Base-by-base conservation (phyloP, 306 rosid species). In the Lagenaria siceraria region DNA sequence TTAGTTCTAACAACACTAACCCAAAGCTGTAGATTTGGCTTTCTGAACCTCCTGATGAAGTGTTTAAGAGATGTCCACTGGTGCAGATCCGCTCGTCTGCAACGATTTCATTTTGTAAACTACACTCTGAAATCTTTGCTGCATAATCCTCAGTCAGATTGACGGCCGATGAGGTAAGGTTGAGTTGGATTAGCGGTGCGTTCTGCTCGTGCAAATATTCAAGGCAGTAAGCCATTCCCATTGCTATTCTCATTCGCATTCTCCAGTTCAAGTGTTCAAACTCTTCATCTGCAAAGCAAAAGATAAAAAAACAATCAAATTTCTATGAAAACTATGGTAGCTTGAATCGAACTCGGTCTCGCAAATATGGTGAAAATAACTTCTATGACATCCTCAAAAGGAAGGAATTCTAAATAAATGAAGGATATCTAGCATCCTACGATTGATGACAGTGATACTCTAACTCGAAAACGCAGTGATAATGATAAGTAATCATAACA, bases 181-280 rank as follows among this genome's bases (percentile, higher is more conserved):
- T 86, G 77, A 84, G 79, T 72, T 90, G 93, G 69, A 86, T 71
- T 52, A 88, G 75, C 17, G 93, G 97, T 69, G 90, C 88, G 59
- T 87, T 80, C 65, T 88, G 59, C 78, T 85, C 97, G 86, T 95
- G 99, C 89, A 95, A 78, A 55, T 92, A 81, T 74, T 90, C 97
- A 9, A 95, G 87, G 84, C 93, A 90, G 88, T 90, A 92, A 63
- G 96, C 89, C 86, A 84, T 84, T 66, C 99, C 99, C 90, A 89
- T 88, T 40, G 91, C 88, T 56, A 88, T 85, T 82, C 99, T 86
- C 12, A 90, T 83, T 63, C 97, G 88, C 87, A 93, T 88, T 79
- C 35, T 84, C 99, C 97, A 96, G 82, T 96, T 93, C 88, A 96
- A 83, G 85, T 96, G 98, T 85, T 96, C 99, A 5, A 96, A 89